phyloP scores from a whole-genome alignment of 2,329 filamentous ascomycete species.

The Arthroderma sp. region DNA sequence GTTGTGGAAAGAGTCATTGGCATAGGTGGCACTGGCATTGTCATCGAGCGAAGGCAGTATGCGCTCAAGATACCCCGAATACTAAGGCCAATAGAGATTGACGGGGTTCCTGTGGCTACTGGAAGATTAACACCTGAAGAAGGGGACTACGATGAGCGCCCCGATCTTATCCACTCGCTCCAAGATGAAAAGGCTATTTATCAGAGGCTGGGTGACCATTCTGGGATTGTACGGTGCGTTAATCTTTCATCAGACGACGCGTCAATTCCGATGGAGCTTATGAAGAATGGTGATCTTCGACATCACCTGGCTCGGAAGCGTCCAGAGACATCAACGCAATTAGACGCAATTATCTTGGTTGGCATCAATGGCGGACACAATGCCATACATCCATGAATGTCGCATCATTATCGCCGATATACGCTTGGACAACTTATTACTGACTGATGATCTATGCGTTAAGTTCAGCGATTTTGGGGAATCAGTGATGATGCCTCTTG shows the following conservation, averaged over 20 bases:
- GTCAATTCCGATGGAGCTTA: conserved; percentile 13
- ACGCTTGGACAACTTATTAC: conserved; percentile 10
- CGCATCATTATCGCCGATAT: conserved; percentile 20
- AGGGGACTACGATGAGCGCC: conserved; percentile 11
- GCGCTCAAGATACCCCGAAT: conserved; percentile 13
- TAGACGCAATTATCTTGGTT: conserved; percentile 15
- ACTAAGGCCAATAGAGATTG: conserved; percentile 8
- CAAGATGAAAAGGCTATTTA: conserved; percentile 6
- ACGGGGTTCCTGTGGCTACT: conserved; percentile 8
- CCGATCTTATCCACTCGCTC: conserved; percentile 8
- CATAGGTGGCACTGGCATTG: conserved; percentile 11
- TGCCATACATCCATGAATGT: conserved; percentile 16
- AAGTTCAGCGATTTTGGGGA: conserved; percentile 16
- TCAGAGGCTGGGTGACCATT: conserved; percentile 5
- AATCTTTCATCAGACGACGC: conserved; percentile 4
- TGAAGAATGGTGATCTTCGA: conserved; percentile 17
- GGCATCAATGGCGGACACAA: conserved; percentile 15
- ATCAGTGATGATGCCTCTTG: conserved; percentile 9
- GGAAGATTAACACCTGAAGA: conserved; percentile 8
- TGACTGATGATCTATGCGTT: conserved; percentile 8
- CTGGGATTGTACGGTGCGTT: conserved; percentile 7
- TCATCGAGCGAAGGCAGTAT: conserved; percentile 11
- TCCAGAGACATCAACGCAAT: conserved; percentile 10
- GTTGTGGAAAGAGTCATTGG: conserved; percentile 11
- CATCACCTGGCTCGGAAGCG: conserved; percentile 10